Evolutionary conservation across 148 eudicot species (phyloP).

Genomic region (Camellia lanceoleosa): DNA sequence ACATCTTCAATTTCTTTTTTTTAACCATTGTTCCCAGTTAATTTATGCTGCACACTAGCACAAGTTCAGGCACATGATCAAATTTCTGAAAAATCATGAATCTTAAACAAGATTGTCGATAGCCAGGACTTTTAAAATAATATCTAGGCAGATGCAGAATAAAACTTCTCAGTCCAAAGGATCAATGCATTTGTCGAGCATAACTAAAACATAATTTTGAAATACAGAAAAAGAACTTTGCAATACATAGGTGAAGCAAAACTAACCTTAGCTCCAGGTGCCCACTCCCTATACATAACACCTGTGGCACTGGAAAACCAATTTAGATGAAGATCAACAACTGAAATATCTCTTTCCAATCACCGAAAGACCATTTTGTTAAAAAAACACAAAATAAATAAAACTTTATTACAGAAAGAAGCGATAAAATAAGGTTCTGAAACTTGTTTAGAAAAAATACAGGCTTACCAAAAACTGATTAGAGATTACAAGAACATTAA

Average conservation of each 20-base stretch:
- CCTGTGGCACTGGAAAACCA: constrained; percentile 64
- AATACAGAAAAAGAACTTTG: not conserved
- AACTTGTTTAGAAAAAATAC: not conserved
- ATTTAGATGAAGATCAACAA: constrained; percentile 28
- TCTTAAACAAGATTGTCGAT: constrained; percentile 1
- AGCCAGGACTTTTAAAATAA: not conserved
- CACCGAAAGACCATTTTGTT: not conserved
- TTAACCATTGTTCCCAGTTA: not conserved
- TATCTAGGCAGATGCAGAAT: not conserved
- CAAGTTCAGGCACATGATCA: not conserved
- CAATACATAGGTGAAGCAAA: not conserved
- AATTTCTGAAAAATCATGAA: not conserved
- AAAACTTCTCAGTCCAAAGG: not conserved
- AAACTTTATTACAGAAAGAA: not conserved
- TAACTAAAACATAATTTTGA: not conserved
- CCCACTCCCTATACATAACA: constrained; percentile 97
- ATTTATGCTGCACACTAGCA: not conserved
- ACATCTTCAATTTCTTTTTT: not conserved
- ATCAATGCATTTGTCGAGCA: not conserved
- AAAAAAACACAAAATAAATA: not conserved
- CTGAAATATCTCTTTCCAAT: constrained; percentile 4
- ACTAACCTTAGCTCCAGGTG: constrained; percentile 94
- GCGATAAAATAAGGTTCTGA: not conserved
- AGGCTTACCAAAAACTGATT: not conserved
- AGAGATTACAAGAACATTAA: not conserved